These are phyloP conservation scores for Taiwanofungus camphoratus DNA, from an alignment of 1,284 basidiomycete genomes.

Conservation along the genomic window DNA sequence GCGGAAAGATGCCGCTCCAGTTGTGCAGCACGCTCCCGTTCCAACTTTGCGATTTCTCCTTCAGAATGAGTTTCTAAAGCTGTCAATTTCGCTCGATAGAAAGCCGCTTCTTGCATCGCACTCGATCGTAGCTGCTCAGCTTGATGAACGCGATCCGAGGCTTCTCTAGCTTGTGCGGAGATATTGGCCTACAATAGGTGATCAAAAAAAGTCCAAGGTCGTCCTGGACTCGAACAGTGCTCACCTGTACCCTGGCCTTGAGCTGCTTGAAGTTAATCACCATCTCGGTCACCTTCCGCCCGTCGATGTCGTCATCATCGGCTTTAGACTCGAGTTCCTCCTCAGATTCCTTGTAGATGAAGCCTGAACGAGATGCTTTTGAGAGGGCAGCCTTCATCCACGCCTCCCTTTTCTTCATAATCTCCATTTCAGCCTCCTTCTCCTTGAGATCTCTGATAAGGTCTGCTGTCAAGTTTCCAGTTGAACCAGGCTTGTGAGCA, in stretches of 20 bases:
- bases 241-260: slow-evolving; percentile 82
- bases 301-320: slow-evolving; percentile 29
- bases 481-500: slow-evolving; percentile 46
- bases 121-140: slow-evolving; percentile 75
- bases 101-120: slow-evolving; percentile 93
- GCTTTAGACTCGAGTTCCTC: slow-evolving; percentile 36
- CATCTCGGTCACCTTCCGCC: slow-evolving; percentile 60
- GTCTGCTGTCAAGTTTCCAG: slow-evolving; percentile 68
- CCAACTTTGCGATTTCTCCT: slow-evolving; percentile 62
- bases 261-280: slow-evolving; percentile 86
- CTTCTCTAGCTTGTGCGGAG: slow-evolving; percentile 68
- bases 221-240: slow-evolving; percentile 16
- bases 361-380: slow-evolving; percentile 79
- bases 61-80: slow-evolving; percentile 76
- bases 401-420: slow-evolving; percentile 69
- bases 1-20: slow-evolving; percentile 76
- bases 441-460: slow-evolving; percentile 72
- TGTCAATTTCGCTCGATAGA: slow-evolving; percentile 89
- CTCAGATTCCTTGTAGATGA: slow-evolving; percentile 51
- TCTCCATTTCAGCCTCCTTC: slow-evolving; percentile 79
- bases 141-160: slow-evolving; percentile 76
- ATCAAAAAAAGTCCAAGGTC: slow-evolving; percentile 10
- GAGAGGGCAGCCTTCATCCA: slow-evolving; percentile 85
- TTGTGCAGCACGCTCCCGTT: slow-evolving; percentile 75
- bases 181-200: slow-evolving; percentile 51